Base-by-base conservation (phyloP, 140 eudicot species). In the Ambrosia hybrid region DNA sequence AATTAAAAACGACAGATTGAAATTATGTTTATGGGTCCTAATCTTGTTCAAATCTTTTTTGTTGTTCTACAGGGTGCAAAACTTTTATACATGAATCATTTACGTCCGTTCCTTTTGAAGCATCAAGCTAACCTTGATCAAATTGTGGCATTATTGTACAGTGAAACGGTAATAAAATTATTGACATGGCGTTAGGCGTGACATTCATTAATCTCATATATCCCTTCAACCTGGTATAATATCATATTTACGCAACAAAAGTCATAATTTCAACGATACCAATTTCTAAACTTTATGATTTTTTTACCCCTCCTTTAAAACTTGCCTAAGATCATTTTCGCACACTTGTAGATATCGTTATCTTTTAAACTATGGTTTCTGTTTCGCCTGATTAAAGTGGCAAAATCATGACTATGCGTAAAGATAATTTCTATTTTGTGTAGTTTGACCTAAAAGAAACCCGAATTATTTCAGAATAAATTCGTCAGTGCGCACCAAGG, bases 41-140 rank as follows among this genome's bases (percentile, higher is more conserved):
- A 53, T 58, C 33, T 71, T 61, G 51, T 26, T 36, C 52, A 57
- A 63, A 7, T 75, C 46, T 59, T 65, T n/a, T n/a, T 55, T 72
- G 4, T 58, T 65, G 66, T 79, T 82, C 41, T 71, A 72, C 87
- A 95, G 99, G 99, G 99, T 41, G 96, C 97, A 49, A 84, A 69
- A 63, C 89, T 82, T 63, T 64, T 95, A 74, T 95, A 95, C 77
- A 86, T 78, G 85, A 79, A 71, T 70, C 79, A 86, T 63, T 64
- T 95, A 80, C 95, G 95, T 34, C 97, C 99, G 37, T 88, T 94
- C 74, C 85, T 94, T 51, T 67, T 80, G 71, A 88, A 74, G 85
- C 99, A 94, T 85, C 97, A 94, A 76, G 78, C 78, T 46, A 86
- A 82, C 69, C 89, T 94, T 2, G 99, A 94, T 79, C 87, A 80